These are phyloP conservation scores for Pythium volutum DNA, from an alignment of 352 stramenopile species.

Conservation along the genomic window DNA sequence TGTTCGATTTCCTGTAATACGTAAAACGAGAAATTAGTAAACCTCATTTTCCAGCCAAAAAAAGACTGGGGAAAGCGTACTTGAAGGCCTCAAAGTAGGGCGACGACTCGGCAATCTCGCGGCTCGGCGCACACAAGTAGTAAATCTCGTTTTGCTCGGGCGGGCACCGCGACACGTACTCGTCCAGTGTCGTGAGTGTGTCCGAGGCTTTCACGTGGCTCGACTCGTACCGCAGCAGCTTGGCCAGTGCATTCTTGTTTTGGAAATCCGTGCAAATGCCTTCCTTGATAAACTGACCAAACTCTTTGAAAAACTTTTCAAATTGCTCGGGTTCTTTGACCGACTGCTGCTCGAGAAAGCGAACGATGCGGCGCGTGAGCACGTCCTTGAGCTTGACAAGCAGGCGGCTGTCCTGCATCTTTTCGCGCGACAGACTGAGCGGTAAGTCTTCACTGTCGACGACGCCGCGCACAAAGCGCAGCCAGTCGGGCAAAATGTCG, in stretches of 20 bases:
- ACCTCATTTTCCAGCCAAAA: not conserved
- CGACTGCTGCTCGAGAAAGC: constrained; percentile 56
- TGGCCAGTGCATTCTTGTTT: constrained; percentile 91
- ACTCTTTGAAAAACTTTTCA: constrained; percentile 98
- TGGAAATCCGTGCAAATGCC: constrained; percentile 95
- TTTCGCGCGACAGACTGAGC: constrained; percentile 98
- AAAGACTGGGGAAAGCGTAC: constrained; percentile 36
- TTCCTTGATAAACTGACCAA: constrained; percentile 98
- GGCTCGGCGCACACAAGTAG: constrained; percentile 96
- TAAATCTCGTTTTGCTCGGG: constrained; percentile 99
- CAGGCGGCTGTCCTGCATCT: constrained; percentile 97
- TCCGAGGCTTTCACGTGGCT: constrained; percentile 85
- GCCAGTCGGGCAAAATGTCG: constrained; percentile 98
- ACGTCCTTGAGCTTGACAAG: constrained; percentile 97
- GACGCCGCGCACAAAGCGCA: constrained; percentile 88
- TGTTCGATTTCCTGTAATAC: constrained; percentile 73
- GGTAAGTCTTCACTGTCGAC: constrained; percentile 98
- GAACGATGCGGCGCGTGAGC: not conserved
- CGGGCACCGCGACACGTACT: constrained; percentile 96
- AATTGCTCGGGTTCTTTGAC: constrained; percentile 96
- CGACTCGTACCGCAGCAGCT: constrained; percentile 98
- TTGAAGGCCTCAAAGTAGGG: constrained; percentile 99
- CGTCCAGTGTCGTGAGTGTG: constrained; percentile 96
- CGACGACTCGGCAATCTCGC: constrained; percentile 93
- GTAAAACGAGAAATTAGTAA: not conserved